phyloP scores from a whole-genome alignment of 108 stramenopile species.

The Parmales sp. region DNA sequence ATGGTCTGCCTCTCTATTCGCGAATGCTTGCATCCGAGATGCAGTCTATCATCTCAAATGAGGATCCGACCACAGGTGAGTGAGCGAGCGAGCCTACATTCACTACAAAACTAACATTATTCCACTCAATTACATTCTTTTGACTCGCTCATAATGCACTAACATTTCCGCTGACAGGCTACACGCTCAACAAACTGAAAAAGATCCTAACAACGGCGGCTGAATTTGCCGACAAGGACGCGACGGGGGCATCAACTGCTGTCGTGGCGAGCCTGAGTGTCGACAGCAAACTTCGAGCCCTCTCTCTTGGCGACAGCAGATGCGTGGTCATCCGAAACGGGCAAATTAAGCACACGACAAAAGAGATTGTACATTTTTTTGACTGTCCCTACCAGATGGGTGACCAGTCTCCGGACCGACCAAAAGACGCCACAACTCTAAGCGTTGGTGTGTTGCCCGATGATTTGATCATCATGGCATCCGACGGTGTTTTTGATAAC shows the following conservation, averaged over 20 bases:
- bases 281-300: slow-evolving; percentile 54
- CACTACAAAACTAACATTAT: neutral
- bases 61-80: neutral
- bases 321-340: slow-evolving; percentile 58
- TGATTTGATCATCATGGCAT: slow-evolving; percentile 60
- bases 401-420: slow-evolving; percentile 62
- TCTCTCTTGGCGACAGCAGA: slow-evolving; percentile 70
- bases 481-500: slow-evolving; percentile 82
- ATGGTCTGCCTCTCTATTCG: slow-evolving; percentile 65
- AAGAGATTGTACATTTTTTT: slow-evolving; percentile 70
- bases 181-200: slow-evolving; percentile 48
- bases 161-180: slow-evolving; percentile 8
- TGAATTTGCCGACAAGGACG: slow-evolving; percentile 43
- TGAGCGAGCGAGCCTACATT: neutral
- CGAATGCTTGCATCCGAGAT: slow-evolving; percentile 48
- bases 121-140: neutral
- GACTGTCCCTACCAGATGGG: slow-evolving; percentile 79
- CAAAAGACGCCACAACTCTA: slow-evolving; percentile 60
- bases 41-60: slow-evolving; percentile 31
- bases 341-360: slow-evolving; percentile 47
- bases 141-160: neutral
- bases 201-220: slow-evolving; percentile 44
- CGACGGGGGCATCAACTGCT: slow-evolving; percentile 73
- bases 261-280: slow-evolving; percentile 62
- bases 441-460: slow-evolving; percentile 54